Base-by-base conservation (phyloP, 345 rosid genomes). In the Linum usitatissimum region DNA sequence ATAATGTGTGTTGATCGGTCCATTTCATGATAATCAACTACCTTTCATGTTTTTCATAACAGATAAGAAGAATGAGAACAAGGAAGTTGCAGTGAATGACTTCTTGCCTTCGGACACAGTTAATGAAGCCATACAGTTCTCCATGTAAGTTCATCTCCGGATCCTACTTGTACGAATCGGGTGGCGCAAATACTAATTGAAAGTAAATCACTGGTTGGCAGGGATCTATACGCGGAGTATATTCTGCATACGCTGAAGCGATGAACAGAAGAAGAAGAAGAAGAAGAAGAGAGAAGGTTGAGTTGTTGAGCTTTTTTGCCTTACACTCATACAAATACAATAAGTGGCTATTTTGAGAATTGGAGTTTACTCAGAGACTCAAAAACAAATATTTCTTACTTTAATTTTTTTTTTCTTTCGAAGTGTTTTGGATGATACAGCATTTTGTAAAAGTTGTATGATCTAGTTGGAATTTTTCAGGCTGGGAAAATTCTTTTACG, bases 51-150 rank as follows among this genome's bases (percentile, higher is more conserved):
- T 65, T 19, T 53, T 55, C 9, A 23, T 74, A 57, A 73, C 68
- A 92, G 98, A 92, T 73, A 92, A 92, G 85, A 92, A 92, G 77
- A 92, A 92, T 48, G 98, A 92, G 81, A 84, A 92, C 85, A 89
- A 92, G 80, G 88, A 80, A 77, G 98, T 92, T 51, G 98, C 98
- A 30, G 98, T 92, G 23, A 81, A 92, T 28, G 96, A 92, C 1
- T 89, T 92, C 60, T 68, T 92, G 61, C 97, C 98, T 59, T 61
- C 97, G 7, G 68, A 64, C 40, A 55, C 75, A 18, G 97, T 97
- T 40, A 62, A 68, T 42, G 91, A 73, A 70, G 98, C 97, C 66
- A 84, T 92, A 68, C 94, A 86, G 71, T 76, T 89, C 77, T 92
- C 98, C 4, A 92, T 90, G 98, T 92, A 81, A 75, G 69, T 60